Evolutionary conservation across 306 rosid genomes (phyloP).

Genomic region (Fragaria vesca): DNA sequence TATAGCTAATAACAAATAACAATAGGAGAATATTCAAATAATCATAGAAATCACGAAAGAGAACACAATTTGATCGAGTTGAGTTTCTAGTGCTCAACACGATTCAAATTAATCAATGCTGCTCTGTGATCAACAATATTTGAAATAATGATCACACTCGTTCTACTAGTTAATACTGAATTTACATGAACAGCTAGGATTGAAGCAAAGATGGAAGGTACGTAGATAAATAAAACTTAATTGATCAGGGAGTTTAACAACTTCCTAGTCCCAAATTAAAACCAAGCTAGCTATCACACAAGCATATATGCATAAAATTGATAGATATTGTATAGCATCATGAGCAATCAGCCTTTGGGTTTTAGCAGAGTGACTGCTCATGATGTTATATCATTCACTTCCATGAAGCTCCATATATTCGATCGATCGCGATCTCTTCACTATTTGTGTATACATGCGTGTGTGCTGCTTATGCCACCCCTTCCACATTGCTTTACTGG

Average conservation of each 20-base stretch:
- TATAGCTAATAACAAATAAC: neutral
- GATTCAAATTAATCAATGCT: constrained; percentile 15
- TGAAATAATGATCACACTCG: neutral
- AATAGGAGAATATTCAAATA: neutral
- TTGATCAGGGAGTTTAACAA: constrained; percentile 14
- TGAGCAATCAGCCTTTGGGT: constrained; percentile 95
- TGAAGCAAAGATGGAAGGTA: constrained; percentile 10
- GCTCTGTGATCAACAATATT: constrained; percentile 1
- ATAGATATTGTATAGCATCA: constrained; percentile 79
- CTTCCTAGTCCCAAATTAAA: constrained; percentile 20
- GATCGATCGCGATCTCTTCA: neutral
- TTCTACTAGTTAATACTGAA: constrained; percentile 16
- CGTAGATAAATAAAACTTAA: constrained; percentile 9
- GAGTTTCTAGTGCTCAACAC: neutral
- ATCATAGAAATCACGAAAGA: neutral
- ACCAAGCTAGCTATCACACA: constrained; percentile 24
- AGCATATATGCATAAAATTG: constrained; percentile 1
- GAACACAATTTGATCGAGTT: neutral
- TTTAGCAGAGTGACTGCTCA: constrained; percentile 97
- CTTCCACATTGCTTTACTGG: constrained; percentile 36
- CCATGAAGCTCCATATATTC: constrained; percentile 32
- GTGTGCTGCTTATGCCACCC: constrained; percentile 31
- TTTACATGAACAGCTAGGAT: constrained; percentile 21
- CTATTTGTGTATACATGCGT: constrained; percentile 11
- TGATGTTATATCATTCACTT: constrained; percentile 83